These are phyloP conservation scores for Amaranthus hypochondriacus DNA, from an alignment of 148 eudicot genomes.

Conservation along the genomic window DNA sequence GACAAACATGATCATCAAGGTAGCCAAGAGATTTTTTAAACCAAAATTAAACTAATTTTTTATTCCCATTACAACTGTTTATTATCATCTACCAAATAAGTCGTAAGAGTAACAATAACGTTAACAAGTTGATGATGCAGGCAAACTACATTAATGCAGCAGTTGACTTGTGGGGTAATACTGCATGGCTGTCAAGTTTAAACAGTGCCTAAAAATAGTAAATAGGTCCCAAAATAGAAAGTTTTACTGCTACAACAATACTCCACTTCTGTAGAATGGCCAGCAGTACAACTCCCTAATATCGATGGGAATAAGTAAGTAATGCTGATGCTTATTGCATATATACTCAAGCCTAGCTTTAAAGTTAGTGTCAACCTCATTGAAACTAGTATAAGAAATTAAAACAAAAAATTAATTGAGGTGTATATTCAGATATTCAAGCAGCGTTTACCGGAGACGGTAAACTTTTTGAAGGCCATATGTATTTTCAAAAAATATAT, in stretches of 20 bases:
- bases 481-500: no score
- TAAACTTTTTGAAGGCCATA: no score
- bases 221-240: slow-evolving; percentile 11
- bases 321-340: no score
- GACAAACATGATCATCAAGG: no score
- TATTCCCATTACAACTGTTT: no score
- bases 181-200: slow-evolving; percentile 11
- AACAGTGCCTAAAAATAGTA: slow-evolving; percentile 1
- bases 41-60: no score
- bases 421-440: no score
- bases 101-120: slow-evolving; percentile 8
- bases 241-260: slow-evolving; percentile 7
- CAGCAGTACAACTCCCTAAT: neutral
- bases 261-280: neutral
- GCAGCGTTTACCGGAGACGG: no score
- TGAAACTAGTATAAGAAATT: neutral
- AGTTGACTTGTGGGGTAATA: slow-evolving; percentile 10
- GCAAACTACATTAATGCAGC: slow-evolving; percentile 9
- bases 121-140: neutral
- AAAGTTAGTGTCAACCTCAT: slow-evolving; percentile 17
- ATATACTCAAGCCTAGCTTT: neutral
- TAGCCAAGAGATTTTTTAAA: no score
- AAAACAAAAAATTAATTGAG: neutral
- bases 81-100: no score
- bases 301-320: no score